Conservation (phyloP, 176 grass and related monocot species). For the Chloris gayana region DNA sequence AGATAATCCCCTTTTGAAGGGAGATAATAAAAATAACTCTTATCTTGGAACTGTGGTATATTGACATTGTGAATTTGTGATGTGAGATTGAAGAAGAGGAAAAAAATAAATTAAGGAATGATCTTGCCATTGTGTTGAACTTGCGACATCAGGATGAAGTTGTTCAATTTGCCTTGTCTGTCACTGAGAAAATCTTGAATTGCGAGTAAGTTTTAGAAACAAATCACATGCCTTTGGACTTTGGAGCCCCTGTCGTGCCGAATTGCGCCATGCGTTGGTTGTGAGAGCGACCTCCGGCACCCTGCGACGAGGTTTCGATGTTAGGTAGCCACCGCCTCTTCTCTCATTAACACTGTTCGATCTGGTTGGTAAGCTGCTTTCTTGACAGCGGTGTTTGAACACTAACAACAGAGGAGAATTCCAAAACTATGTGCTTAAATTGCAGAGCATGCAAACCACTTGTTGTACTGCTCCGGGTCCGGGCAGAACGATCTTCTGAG, state of each 20-base stretch:
- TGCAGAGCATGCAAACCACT: slow-evolving; percentile 18
- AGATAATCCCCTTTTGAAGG: neutral
- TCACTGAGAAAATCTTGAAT: slow-evolving; percentile 9
- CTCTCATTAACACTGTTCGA: neutral
- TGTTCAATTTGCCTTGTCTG: neutral
- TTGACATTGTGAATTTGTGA: slow-evolving; percentile 24
- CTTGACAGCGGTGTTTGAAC: slow-evolving; percentile 24
- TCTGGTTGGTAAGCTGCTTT: slow-evolving; percentile 44
- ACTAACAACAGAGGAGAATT: neutral
- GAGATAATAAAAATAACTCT: neutral
- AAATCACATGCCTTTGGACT: slow-evolving; percentile 3
- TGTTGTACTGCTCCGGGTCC: neutral
- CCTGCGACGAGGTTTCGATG: slow-evolving; percentile 13
- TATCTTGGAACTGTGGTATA: slow-evolving; percentile 4
- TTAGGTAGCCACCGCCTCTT: slow-evolving; percentile 26
- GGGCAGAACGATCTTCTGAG: neutral
- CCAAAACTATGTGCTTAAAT: slow-evolving; percentile 16
- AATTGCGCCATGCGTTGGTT: neutral
- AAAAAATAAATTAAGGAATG: neutral
- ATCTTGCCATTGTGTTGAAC: slow-evolving; percentile 3
- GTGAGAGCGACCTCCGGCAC: slow-evolving; percentile 39
- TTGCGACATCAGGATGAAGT: neutral
- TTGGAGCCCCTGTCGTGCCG: neutral
- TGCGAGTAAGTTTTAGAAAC: neutral
- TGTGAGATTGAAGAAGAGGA: neutral